These are phyloP conservation scores for Thalassiosira hispida DNA, from an alignment of 352 stramenopile species.

Conservation along the genomic window DNA sequence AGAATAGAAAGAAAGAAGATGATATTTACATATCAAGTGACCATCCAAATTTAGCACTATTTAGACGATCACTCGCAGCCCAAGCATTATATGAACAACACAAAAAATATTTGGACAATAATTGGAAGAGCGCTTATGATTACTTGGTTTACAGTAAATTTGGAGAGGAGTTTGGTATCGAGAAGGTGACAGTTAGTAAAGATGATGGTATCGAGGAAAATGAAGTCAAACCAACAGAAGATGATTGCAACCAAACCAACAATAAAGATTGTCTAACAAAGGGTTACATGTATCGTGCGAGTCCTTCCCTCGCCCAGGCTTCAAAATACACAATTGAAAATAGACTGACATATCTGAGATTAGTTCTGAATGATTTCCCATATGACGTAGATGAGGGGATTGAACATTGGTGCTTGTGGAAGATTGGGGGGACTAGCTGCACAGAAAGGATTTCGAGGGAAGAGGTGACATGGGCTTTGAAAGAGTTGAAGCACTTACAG, in stretches of 20 bases:
- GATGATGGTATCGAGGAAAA: background rate
- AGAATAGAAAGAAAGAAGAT: constrained; percentile 2
- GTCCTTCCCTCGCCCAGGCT: constrained; percentile 35
- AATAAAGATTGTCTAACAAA: background rate
- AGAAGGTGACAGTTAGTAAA: constrained; percentile 16
- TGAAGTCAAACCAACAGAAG: constrained; percentile 1
- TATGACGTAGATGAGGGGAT: constrained; percentile 69
- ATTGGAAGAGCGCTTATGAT: constrained; percentile 54
- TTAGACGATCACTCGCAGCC: constrained; percentile 22
- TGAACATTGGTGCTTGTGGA: constrained; percentile 78
- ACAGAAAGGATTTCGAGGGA: constrained; percentile 32
- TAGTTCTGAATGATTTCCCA: constrained; percentile 78
- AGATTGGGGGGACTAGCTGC: constrained; percentile 53
- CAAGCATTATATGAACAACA: constrained; percentile 35
- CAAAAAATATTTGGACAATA: constrained; percentile 26
- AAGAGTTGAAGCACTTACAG: constrained; percentile 21
- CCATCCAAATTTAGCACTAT: constrained; percentile 48
- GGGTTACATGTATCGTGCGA: constrained; percentile 26
- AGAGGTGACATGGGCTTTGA: constrained; percentile 43
- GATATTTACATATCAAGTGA: constrained; percentile 38
- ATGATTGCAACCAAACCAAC: background rate
- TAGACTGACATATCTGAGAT: constrained; percentile 39
- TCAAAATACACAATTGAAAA: constrained; percentile 36
- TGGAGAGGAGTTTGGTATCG: constrained; percentile 46
- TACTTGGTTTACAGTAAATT: constrained; percentile 52